Conservation (phyloP, 2,329 filamentous ascomycete genomes). For the Ascosphaera apis region DNA sequence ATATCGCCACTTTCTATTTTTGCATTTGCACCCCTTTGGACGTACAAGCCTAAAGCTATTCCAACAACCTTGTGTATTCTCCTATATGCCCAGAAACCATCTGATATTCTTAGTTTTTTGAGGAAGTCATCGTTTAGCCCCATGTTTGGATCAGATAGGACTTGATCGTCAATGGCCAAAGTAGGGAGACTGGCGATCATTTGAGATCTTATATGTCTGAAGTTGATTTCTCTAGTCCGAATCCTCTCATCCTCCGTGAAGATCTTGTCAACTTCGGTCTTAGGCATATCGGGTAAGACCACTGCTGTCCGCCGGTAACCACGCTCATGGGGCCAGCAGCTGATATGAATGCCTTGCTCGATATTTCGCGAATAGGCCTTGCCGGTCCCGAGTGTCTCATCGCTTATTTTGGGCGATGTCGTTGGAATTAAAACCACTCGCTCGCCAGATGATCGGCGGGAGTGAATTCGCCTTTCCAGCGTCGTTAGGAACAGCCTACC, state of each 20-base stretch:
- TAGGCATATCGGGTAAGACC: conserved; percentile 26
- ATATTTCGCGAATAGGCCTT: conserved; percentile 23
- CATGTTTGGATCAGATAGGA: conserved; percentile 9
- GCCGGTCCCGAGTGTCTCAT: conserved; percentile 20
- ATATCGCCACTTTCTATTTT: conserved; percentile 18
- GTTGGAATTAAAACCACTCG: conserved; percentile 63
- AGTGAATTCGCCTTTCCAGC: conserved; percentile 48
- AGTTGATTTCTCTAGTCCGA: conserved; percentile 33
- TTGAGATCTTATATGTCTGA: conserved; percentile 42
- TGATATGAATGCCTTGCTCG: conserved; percentile 6
- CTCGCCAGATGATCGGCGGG: conserved; percentile 45
- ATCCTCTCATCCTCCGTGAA: conserved; percentile 27
- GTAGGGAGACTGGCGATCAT: conserved; percentile 21
- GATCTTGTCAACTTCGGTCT: conserved; percentile 15
- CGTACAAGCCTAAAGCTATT: conserved; percentile 27
- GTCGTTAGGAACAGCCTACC: conserved; percentile 46
- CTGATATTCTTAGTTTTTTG: not conserved
- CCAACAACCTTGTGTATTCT: conserved; percentile 37
- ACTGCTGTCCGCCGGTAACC: conserved; percentile 28
- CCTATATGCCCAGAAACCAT: conserved; percentile 28
- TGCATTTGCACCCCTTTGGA: conserved; percentile 8
- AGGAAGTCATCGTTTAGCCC: conserved; percentile 3
- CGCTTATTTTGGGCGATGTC: conserved; percentile 33
- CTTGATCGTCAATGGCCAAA: conserved; percentile 5
- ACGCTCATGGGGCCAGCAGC: not conserved